Base-by-base conservation (phyloP, 306 rosid species). In the Vigna unguiculata region DNA sequence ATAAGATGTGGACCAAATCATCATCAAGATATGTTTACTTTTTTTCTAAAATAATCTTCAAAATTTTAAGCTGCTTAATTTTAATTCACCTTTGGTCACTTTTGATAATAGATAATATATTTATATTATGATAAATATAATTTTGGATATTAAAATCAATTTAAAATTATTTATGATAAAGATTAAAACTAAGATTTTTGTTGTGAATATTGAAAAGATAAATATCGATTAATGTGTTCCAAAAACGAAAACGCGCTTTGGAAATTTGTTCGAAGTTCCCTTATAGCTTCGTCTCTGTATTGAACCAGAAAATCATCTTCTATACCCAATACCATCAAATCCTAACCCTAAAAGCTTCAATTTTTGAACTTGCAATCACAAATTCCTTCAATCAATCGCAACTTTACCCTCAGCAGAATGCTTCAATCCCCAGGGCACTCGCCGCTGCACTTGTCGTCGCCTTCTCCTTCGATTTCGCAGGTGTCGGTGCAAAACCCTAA, bases 391-490 rank as follows among this genome's bases (percentile, higher is more conserved):
- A 55, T 60, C 82, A 47, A 45, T n/a, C 41, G 2, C 40, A 34
- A 22, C 17, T 2, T 1, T 1, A 9, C 19, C 43, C 41, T 16
- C 9, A 14, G 46, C 12, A 81, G 9, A 17, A 82, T 92, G 99
- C 98, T 92, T 87, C 96, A 86, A 53, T 89, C 98, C 11, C 99
- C 98, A 3, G 99, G 99, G 4, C 93, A 90, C 65, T 96, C 98
- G 55, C 98, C 99, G 6, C 97, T 93, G 70, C 96, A 83, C 69
- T 75, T 92, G 66, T 88, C 99, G 17, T 87, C 97, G 9, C 97
- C 99, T 3, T 88, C 97, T 9, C 96, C 90, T 41, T 77, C 85
- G 8, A 36, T 61, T 79, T 79, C 72, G 13, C 32, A 85, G 28
- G 40, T 68, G 51, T 76, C 93, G 2, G 68, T 57, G 30, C 89